Percentiles rank a stretch among this genome's conserved stretches.
Conservation (phyloP, 140 eudicot species). For the Cichorium intybus region DNA sequence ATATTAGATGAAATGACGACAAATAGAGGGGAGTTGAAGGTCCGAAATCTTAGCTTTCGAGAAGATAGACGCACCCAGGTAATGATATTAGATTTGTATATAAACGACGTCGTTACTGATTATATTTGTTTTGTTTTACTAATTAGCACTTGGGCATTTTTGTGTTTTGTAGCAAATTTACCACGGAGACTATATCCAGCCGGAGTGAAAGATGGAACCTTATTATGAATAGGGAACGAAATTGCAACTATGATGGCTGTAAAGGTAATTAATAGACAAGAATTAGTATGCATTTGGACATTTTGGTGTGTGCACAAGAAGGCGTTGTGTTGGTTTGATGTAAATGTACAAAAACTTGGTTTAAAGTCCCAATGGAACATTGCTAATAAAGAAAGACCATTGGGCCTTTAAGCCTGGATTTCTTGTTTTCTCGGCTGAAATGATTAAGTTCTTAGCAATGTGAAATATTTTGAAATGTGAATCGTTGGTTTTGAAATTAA, state of each 20-base stretch:
- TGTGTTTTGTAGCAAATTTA: conserved; percentile 11
- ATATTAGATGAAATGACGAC: conserved; percentile 53
- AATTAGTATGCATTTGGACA: conserved; percentile 2
- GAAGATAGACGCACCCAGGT: conserved; percentile 42
- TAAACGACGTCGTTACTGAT: no score
- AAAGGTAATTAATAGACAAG: neutral
- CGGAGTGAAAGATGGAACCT: conserved; percentile 5
- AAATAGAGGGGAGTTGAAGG: conserved; percentile 54
- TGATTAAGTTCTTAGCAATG: neutral
- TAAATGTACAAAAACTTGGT: conserved; percentile 14
- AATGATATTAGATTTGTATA: no score
- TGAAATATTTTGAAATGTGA: neutral
- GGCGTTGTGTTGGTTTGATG: neutral
- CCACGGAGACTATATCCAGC: conserved; percentile 14
- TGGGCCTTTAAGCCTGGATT: neutral
- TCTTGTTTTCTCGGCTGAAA: neutral
- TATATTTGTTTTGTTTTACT: no score
- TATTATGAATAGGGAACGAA: neutral
- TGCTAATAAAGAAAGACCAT: neutral
- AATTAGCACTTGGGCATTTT: no score
- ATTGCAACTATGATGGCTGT: conserved; percentile 6
- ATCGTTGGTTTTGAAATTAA: neutral
- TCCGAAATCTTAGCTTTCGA: conserved; percentile 38
- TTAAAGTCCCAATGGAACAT: conserved; percentile 5
- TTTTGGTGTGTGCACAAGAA: neutral